Evolutionary conservation across 805 yeast species (phyloP).

Genomic region (Cyberlindnera maclurae): DNA sequence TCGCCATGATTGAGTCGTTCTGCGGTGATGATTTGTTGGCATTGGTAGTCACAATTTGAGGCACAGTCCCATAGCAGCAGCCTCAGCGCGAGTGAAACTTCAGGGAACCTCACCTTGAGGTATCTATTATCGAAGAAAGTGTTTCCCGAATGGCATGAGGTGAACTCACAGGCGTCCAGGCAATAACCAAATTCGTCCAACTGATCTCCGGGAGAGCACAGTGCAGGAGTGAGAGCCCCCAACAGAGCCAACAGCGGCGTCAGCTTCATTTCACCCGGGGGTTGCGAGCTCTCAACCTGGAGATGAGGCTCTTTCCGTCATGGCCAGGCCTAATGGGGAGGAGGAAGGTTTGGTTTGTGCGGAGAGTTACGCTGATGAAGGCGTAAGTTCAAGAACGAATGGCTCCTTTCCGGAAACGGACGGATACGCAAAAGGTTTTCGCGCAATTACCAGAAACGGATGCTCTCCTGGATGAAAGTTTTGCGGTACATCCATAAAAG

Average conservation of each 20-base stretch:
- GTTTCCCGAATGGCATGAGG: conserved; percentile 3
- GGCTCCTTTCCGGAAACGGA: too few relatives aligned
- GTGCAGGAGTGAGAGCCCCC: background rate
- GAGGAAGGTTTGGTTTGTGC: too few relatives aligned
- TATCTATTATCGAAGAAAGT: conserved; percentile 6
- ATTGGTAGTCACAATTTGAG: conserved; percentile 85
- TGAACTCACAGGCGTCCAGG: conserved; percentile 9
- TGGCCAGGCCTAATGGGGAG: too few relatives aligned
- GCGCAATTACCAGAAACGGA: too few relatives aligned
- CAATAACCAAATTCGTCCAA: conserved; percentile 12
- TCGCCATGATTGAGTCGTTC: conserved; percentile 40
- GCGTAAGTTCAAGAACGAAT: too few relatives aligned
- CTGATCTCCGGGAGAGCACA: conserved; percentile 12
- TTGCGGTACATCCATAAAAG: too few relatives aligned
- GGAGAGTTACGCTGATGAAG: too few relatives aligned
- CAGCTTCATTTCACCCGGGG: background rate
- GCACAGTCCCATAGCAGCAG: conserved; percentile 67
- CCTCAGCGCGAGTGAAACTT: conserved; percentile 22
- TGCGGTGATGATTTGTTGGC: conserved; percentile 71
- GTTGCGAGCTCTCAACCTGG: too few relatives aligned
- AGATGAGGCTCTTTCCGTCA: too few relatives aligned
- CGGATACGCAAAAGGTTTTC: too few relatives aligned
- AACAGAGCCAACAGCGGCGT: background rate
- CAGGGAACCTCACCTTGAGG: conserved; percentile 5
- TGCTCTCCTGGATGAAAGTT: too few relatives aligned